phyloP scores from a whole-genome alignment of 305 asterid genomes.

The Fraxinus nigra region DNA sequence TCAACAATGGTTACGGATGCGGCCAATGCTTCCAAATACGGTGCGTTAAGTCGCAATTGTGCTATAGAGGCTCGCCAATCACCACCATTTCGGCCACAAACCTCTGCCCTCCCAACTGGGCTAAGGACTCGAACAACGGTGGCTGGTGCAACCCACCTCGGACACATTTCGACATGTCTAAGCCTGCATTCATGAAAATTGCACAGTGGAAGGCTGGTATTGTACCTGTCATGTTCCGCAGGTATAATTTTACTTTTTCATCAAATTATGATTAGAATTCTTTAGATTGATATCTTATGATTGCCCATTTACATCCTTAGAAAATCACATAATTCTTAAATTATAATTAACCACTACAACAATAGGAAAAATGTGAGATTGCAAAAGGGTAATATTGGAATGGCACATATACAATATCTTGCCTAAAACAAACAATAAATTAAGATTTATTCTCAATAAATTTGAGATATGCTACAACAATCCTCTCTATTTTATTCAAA shows the following conservation, averaged over 20 bases:
- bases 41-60: constrained; percentile 49
- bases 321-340: not conserved
- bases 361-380: not conserved
- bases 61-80: constrained; percentile 49
- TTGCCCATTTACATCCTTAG: not conserved
- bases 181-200: constrained; percentile 81
- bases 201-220: constrained; percentile 49
- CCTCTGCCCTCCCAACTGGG: constrained; percentile 93
- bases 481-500: not conserved
- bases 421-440: not conserved
- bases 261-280: not conserved
- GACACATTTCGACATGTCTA: constrained; percentile 77
- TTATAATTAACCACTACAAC: not conserved
- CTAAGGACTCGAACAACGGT: constrained; percentile 65
- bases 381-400: not conserved
- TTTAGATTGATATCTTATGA: not conserved
- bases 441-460: not conserved
- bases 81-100: constrained; percentile 84
- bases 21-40: constrained; percentile 81
- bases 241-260: constrained; percentile 30
- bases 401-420: not conserved
- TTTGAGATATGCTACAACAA: not conserved
- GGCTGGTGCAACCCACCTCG: constrained; percentile 99
- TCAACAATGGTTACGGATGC: constrained; percentile 72
- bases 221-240: constrained; percentile 51